Conservation (phyloP, 2,329 filamentous ascomycete genomes). For the Pseudogymnoascus sp. region DNA sequence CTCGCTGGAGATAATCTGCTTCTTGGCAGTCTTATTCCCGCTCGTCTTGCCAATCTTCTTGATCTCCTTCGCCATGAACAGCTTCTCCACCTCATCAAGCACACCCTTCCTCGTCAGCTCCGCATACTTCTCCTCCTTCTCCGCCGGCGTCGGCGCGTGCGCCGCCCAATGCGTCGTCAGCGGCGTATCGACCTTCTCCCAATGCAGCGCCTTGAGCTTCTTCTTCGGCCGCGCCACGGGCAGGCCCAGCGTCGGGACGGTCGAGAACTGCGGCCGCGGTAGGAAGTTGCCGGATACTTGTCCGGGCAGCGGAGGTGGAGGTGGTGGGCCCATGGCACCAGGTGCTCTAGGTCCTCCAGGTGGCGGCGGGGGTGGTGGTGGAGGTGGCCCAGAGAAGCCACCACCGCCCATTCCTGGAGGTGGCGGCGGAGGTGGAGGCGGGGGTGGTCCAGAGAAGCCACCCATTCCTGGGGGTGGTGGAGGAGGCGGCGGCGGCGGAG, state of each 20-base stretch:
- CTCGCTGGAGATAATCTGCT: conserved; percentile 89
- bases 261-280: conserved; percentile 45
- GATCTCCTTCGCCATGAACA: conserved; percentile 96
- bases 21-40: conserved; percentile 78
- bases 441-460: conserved; percentile 21
- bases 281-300: conserved; percentile 70
- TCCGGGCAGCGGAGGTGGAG: conserved; percentile 55
- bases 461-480: conserved; percentile 23
- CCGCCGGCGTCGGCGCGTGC: conserved; percentile 76
- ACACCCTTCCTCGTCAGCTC: conserved; percentile 93
- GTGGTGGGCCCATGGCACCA: conserved; percentile 35
- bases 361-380: conserved; percentile 37
- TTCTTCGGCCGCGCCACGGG: conserved; percentile 88
- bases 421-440: conserved; percentile 37
- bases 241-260: conserved; percentile 54
- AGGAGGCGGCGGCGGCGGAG: conserved; percentile 28
- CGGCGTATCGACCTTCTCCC: conserved; percentile 95
- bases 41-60: conserved; percentile 67
- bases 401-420: conserved; percentile 26
- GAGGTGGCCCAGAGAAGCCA: conserved; percentile 21
- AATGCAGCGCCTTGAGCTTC: conserved; percentile 98
- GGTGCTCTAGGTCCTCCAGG: conserved; percentile 33
- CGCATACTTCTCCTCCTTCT: conserved; percentile 90
- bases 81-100: conserved; percentile 91
- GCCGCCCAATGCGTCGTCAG: conserved; percentile 88